Percentiles rank a stretch among this genome's conserved stretches.
phyloP scores from a whole-genome alignment of 306 rosid species.

The Dicorynia guianensis region DNA sequence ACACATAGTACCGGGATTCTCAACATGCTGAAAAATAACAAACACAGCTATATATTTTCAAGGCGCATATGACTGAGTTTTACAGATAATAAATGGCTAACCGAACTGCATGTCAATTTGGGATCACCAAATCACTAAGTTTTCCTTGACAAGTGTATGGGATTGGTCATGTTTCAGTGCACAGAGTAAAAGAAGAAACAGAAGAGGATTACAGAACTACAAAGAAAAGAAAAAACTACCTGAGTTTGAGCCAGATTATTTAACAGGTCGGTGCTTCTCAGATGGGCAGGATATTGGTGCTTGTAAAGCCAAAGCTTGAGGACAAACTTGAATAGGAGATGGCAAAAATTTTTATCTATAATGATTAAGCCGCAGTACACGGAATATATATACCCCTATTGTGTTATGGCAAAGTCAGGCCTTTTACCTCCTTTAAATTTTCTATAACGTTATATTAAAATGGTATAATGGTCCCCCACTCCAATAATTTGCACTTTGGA shows the following conservation, averaged over 20 bases:
- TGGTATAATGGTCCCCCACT: conserved; percentile 24
- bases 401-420: neutral
- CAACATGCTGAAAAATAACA: too few species aligned
- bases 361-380: neutral
- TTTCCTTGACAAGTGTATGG: too few species aligned
- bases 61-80: neutral
- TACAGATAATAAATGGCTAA: too few species aligned
- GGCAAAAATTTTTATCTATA: neutral
- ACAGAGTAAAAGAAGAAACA: neutral
- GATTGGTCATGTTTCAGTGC: neutral
- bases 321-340: neutral
- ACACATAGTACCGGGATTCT: too few species aligned
- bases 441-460: neutral
- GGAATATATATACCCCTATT: neutral
- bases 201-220: too few species aligned
- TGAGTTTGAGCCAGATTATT: too few species aligned
- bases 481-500: neutral
- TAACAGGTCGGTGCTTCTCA: neutral
- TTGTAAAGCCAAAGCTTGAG: neutral
- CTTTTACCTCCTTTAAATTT: neutral
- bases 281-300: neutral
- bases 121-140: neutral
- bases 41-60: too few species aligned
- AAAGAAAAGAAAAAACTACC: too few species aligned
- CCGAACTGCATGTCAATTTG: neutral